Percentiles rank a stretch among this genome's conserved stretches.
Evolutionary conservation across 306 rosid species (phyloP).

Genomic region (Cajanus cajan): DNA sequence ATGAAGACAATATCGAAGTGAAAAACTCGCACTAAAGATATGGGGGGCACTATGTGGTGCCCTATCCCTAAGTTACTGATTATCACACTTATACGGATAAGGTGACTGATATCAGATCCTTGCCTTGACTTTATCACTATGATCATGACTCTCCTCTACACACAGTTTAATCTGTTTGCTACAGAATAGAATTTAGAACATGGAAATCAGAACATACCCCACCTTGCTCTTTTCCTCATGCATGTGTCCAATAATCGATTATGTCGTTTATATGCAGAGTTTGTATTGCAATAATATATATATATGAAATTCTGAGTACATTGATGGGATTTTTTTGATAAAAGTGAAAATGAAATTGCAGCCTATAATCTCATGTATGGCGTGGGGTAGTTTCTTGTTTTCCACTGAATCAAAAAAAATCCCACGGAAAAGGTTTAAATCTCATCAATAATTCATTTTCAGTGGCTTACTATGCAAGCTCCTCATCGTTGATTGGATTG

Average conservation of each 20-base stretch:
- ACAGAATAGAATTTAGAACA: not conserved
- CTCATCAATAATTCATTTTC: not conserved
- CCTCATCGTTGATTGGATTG: too few relatives aligned
- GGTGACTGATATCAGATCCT: slow-evolving; percentile 5
- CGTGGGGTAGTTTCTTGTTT: too few relatives aligned
- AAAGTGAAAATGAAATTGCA: too few relatives aligned
- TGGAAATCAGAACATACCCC: not conserved
- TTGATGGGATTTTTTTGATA: too few relatives aligned
- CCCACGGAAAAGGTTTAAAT: not conserved
- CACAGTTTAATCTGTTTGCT: slow-evolving; percentile 7
- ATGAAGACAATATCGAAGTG: slow-evolving; percentile 24
- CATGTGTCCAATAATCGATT: not conserved
- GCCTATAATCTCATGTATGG: too few relatives aligned
- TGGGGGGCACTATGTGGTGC: slow-evolving; percentile 7
- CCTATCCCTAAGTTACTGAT: not conserved
- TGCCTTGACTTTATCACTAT: slow-evolving; percentile 2
- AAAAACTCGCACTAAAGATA: slow-evolving; percentile 10
- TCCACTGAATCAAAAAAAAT: too few relatives aligned
- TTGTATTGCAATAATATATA: not conserved
- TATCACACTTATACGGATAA: slow-evolving; percentile 18
- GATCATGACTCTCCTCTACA: slow-evolving; percentile 2
- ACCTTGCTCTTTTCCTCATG: not conserved
- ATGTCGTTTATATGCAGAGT: not conserved
- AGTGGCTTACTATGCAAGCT: not conserved
- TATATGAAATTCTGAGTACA: not conserved